These are phyloP conservation scores for Wallacemonas sp. DNA, from an alignment of 208 protist species.

Conservation along the genomic window DNA sequence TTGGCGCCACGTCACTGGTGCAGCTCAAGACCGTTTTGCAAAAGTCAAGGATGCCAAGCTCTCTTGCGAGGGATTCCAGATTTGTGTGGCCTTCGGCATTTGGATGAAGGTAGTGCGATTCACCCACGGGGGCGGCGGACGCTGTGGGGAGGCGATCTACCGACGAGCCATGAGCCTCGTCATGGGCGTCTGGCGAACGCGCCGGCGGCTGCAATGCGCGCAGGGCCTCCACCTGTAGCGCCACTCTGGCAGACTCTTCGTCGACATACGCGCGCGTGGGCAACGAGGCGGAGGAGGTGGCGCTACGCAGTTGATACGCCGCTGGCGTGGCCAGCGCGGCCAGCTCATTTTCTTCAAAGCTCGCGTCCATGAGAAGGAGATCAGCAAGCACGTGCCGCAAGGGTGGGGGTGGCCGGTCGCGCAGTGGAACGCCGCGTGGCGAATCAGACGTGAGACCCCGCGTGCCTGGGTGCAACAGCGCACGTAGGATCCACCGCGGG, in stretches of 20 bases:
- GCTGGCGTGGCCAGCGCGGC: background rate
- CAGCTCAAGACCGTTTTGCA: background rate
- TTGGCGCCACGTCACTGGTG: background rate
- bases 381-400: constrained; percentile 1
- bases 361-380: background rate
- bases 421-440: background rate
- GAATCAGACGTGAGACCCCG: too few relatives aligned
- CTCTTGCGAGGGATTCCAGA: background rate
- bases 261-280: too few relatives aligned
- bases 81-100: background rate
- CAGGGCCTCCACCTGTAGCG: background rate
- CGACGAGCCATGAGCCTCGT: too few relatives aligned
- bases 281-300: background rate
- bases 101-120: background rate
- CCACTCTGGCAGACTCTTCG: background rate
- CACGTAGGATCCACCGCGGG: background rate
- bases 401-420: background rate
- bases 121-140: too few relatives aligned
- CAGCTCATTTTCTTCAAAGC: background rate
- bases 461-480: constrained; percentile 4
- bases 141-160: too few relatives aligned
- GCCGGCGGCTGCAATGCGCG: background rate
- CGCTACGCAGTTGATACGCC: background rate
- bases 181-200: background rate
- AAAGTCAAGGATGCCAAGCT: constrained; percentile 6